Evolutionary conservation across 176 grass and related monocot species (phyloP), one percentile per base, ranked within the genome.

Genomic region (Eleusine coracana): DNA sequence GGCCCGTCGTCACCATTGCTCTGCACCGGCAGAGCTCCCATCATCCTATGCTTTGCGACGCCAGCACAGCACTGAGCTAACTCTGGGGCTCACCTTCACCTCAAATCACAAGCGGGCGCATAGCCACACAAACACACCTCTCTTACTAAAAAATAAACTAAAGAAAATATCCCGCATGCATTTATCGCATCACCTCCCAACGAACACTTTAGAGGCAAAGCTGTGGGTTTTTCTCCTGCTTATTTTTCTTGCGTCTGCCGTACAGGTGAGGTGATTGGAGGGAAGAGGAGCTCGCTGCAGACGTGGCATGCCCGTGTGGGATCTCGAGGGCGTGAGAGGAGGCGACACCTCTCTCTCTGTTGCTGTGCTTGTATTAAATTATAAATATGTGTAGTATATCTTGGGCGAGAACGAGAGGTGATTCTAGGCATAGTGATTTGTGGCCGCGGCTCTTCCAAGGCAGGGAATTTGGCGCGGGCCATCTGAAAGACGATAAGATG

Each of bases 271-370:
- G 67, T 7, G 67, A 48, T 17, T 7, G 11, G 46, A 5, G 41
- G 56, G 51, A 1, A 1, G 36, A 58, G 2, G 79, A 29, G 0
- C 63, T 3, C 0, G 5, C 3, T 54, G 65, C 21, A 0, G 60
- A 73, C 60, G 71, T 83, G 71, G 60, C 71, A 31, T 17, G 60
- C 60, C 80, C 7, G 14, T 52, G 81, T 74, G 81, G 70, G 70
- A 83, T 83, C 81, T 40, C 81, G 81, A 83, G 80, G 70, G 42
- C 40, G 25, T 21, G 60, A 38, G 39, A 48, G 28, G 39, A 48
- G 28, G 65, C 38, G 46, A 17, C 65, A 55, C 7, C 56, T 55
- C 64, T 11, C 64, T 11, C 78, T 42, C 49, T 80, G 66, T 41
- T 40, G 64, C 31, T 28, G 48, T 34, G 36, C 12, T 70, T 80